Percentiles rank a stretch among this genome's conserved stretches.
Conservation (phyloP, 345 rosid species). For the Salix koriyanagi region DNA sequence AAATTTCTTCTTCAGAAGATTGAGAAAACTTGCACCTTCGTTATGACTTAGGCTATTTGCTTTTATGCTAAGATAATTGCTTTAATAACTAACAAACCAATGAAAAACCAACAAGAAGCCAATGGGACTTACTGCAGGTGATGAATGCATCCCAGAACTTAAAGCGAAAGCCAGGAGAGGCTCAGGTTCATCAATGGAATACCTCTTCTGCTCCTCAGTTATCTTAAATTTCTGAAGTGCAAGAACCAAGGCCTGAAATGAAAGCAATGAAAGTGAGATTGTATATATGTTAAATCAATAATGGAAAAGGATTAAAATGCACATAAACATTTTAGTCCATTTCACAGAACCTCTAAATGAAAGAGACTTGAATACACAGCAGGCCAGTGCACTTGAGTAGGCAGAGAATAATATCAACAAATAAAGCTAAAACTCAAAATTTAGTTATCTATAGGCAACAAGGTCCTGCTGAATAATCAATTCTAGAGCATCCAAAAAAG, state of each 20-base stretch:
- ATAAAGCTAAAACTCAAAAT: background rate
- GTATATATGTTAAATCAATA: background rate
- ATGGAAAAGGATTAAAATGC: background rate
- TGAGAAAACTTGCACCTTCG: background rate
- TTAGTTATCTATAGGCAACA: background rate
- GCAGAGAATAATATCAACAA: background rate
- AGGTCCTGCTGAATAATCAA: background rate
- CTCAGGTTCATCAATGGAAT: conserved; percentile 49
- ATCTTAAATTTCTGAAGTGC: conserved; percentile 52
- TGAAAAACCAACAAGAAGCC: background rate
- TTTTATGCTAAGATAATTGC: background rate
- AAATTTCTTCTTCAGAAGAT: background rate
- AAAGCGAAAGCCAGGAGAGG: conserved; percentile 58
- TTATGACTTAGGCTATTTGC: background rate
- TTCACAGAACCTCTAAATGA: background rate
- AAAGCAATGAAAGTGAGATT: background rate
- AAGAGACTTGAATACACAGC: background rate
- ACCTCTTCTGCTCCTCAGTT: conserved; percentile 43
- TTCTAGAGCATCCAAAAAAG: conserved; percentile 6
- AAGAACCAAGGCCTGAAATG: conserved; percentile 47
- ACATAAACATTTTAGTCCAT: background rate
- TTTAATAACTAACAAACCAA: background rate
- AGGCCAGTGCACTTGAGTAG: background rate
- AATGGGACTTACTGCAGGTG: conserved; percentile 56
- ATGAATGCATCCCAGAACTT: conserved; percentile 60